Evolutionary conservation across 371 early-diverging fungal genomes (phyloP).

Genomic region (Haplosporangium sp.): DNA sequence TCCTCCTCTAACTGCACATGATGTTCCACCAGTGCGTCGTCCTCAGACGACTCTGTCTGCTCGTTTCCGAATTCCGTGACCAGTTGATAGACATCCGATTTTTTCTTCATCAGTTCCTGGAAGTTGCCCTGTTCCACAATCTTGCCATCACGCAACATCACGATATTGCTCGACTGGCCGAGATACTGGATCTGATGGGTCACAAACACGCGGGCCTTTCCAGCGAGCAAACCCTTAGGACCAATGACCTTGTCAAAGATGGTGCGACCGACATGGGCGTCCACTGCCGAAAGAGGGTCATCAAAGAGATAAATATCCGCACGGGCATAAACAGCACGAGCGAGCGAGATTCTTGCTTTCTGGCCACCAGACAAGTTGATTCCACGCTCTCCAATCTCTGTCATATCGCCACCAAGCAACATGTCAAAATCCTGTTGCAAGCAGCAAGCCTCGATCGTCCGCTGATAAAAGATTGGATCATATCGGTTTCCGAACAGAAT

Average conservation of each 20-base stretch:
- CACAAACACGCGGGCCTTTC: conserved; percentile 88
- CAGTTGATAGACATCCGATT: conserved; percentile 68
- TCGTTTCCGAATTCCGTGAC: conserved; percentile 59
- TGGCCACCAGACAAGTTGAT: conserved; percentile 92
- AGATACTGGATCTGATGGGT: conserved; percentile 92
- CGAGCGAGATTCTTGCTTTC: conserved; percentile 79
- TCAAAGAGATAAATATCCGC: conserved; percentile 72
- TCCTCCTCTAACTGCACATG: conserved; percentile 27
- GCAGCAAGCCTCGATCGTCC: conserved; percentile 60
- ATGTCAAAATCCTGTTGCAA: conserved; percentile 83
- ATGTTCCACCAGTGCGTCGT: conserved; percentile 47
- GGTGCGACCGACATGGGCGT: conserved; percentile 79
- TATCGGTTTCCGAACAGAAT: conserved; percentile 90
- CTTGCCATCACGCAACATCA: conserved; percentile 82
- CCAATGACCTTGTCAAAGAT: conserved; percentile 89
- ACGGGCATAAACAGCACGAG: conserved; percentile 94
- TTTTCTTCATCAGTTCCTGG: conserved; percentile 70
- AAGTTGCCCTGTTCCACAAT: conserved; percentile 81
- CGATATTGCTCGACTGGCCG: conserved; percentile 71
- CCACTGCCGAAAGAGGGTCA: conserved; percentile 70
- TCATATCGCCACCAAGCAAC: conserved; percentile 86
- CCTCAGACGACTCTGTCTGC: conserved; percentile 55
- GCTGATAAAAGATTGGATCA: conserved; percentile 83
- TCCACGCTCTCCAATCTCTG: conserved; percentile 96
- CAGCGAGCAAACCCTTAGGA: conserved; percentile 79